Percentiles rank a stretch among this genome's conserved stretches.
Conservation (phyloP, 371 early-diverging fungal species). For the Racocetra persica region DNA sequence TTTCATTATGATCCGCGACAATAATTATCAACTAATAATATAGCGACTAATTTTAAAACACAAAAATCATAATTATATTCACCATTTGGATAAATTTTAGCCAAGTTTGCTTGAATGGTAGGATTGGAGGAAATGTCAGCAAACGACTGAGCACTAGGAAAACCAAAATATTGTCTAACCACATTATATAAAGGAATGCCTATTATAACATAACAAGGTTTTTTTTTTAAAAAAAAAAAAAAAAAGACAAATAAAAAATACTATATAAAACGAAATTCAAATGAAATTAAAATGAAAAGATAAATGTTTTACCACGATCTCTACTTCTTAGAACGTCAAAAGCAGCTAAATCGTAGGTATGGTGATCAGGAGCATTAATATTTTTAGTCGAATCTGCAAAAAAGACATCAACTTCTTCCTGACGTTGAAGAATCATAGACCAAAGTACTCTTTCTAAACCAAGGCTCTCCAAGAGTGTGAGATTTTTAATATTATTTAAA, state of each 20-base stretch:
- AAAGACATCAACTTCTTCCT: conserved; percentile 34
- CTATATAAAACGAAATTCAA: too few relatives aligned
- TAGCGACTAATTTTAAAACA: too few relatives aligned
- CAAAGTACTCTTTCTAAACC: not conserved
- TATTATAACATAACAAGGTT: not conserved
- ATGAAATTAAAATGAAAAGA: not conserved
- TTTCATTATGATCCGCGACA: too few relatives aligned
- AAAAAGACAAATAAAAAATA: too few relatives aligned
- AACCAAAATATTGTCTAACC: not conserved
- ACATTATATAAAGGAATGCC: conserved; percentile 26
- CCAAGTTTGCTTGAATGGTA: not conserved
- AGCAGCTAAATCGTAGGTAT: not conserved
- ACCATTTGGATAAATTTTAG: conserved; percentile 35
- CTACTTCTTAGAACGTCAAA: not conserved
- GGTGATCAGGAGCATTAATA: too few relatives aligned
- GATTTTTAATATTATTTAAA: not conserved
- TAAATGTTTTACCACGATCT: not conserved
- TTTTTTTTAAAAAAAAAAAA: not conserved
- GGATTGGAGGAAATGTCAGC: not conserved
- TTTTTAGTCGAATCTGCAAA: not conserved
- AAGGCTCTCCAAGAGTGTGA: not conserved
- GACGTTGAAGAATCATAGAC: conserved; percentile 16
- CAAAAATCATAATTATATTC: not conserved
- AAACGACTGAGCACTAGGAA: not conserved
- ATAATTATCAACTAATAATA: too few relatives aligned